Evolutionary conservation across 2,329 filamentous ascomycete genomes (phyloP).

Genomic region (Scytalidium sp.): DNA sequence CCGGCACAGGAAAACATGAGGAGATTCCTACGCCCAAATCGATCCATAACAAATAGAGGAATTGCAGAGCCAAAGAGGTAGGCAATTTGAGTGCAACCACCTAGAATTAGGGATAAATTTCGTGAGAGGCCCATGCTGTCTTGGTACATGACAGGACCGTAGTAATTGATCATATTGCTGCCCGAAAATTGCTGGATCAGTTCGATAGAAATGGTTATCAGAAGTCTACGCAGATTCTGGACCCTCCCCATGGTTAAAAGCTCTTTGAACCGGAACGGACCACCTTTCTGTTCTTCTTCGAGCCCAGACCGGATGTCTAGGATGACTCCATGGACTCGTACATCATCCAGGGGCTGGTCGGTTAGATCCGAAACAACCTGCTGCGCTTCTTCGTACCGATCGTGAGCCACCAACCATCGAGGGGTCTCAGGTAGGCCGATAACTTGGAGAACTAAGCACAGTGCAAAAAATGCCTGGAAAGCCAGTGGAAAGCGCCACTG

Average conservation of each 20-base stretch:
- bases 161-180: slow-evolving; percentile 15
- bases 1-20: slow-evolving; percentile 43
- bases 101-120: slow-evolving; percentile 36
- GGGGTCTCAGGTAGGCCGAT: slow-evolving; percentile 36
- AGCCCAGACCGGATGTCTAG: slow-evolving; percentile 31
- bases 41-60: slow-evolving; percentile 33
- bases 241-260: slow-evolving; percentile 15
- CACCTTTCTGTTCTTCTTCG: slow-evolving; percentile 24
- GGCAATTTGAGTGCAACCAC: slow-evolving; percentile 28
- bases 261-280: slow-evolving; percentile 17
- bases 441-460: slow-evolving; percentile 33
- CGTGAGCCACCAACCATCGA: slow-evolving; percentile 32
- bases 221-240: slow-evolving; percentile 16
- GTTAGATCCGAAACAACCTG: slow-evolving; percentile 25
- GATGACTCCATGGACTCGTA: slow-evolving; percentile 23
- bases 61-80: slow-evolving; percentile 68
- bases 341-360: slow-evolving; percentile 13
- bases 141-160: slow-evolving; percentile 51
- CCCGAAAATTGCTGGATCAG: slow-evolving; percentile 28
- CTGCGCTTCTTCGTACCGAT: slow-evolving; percentile 27
- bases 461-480: slow-evolving; percentile 37
- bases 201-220: slow-evolving; percentile 7
- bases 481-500: slow-evolving; percentile 42
- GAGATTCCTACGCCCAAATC: slow-evolving; percentile 41
- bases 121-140: slow-evolving; percentile 55